Percentiles rank a stretch among this genome's conserved stretches.
These are phyloP conservation scores for Coccomyxa sp. DNA, from an alignment of 139 green algal genomes.

Conservation along the genomic window DNA sequence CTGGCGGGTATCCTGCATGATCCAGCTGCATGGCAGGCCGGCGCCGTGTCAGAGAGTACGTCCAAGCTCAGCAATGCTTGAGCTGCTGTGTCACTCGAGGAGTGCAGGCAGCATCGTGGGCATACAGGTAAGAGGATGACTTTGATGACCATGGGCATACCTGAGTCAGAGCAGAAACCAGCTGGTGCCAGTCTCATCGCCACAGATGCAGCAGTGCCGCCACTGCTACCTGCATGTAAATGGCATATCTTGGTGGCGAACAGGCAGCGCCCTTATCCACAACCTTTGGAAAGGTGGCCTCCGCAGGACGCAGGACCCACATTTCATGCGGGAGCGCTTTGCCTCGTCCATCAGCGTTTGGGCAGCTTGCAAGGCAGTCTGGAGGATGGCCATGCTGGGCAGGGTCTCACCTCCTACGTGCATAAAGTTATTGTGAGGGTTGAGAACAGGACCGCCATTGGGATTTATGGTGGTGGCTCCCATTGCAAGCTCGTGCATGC, in stretches of 20 bases:
- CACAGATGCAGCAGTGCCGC: slow-evolving; percentile 12
- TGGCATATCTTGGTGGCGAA: not conserved
- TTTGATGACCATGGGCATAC: not conserved
- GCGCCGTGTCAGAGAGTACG: not conserved
- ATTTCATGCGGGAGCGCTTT: not conserved
- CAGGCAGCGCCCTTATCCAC: not conserved
- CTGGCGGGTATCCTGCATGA: slow-evolving; percentile 12
- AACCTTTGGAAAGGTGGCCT: not conserved
- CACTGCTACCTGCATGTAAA: slow-evolving; percentile 10
- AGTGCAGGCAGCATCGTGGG: not conserved
- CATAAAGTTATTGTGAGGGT: slow-evolving; percentile 15
- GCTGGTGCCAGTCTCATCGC: slow-evolving; percentile 4
- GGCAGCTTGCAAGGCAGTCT: not conserved
- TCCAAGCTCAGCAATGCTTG: not conserved
- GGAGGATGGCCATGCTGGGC: not conserved
- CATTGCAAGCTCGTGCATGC: slow-evolving; percentile 23
- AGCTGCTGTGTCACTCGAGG: not conserved
- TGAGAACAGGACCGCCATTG: slow-evolving; percentile 10
- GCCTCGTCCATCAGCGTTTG: not conserved
- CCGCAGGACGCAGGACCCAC: not conserved
- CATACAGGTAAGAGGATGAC: not conserved
- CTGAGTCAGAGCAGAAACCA: slow-evolving; percentile 19
- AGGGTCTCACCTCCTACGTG: slow-evolving; percentile 11
- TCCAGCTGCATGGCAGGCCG: slow-evolving; percentile 2
- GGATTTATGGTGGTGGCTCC: slow-evolving; percentile 17